These are phyloP conservation scores for Lasiodiplodia hormozganensis DNA, from an alignment of 2,329 filamentous ascomycete genomes.

Conservation along the genomic window DNA sequence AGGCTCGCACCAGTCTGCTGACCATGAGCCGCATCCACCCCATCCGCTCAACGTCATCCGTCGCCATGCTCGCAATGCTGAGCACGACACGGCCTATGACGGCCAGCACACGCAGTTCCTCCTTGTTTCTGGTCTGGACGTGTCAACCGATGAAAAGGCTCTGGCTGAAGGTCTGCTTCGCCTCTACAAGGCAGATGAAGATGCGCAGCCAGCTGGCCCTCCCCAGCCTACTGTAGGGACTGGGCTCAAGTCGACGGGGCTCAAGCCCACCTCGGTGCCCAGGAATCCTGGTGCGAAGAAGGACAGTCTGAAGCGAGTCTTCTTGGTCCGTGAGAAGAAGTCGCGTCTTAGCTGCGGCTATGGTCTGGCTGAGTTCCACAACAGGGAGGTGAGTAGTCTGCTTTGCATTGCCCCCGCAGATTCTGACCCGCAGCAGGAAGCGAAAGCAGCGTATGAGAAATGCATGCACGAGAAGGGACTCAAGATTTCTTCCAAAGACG, in stretches of 20 bases:
- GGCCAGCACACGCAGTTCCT: slow-evolving; percentile 31
- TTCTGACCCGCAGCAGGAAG: slow-evolving; percentile 57
- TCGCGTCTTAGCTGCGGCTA: slow-evolving; percentile 79
- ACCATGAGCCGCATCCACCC: neutral
- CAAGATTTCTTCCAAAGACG: slow-evolving; percentile 24
- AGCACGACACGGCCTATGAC: slow-evolving; percentile 35
- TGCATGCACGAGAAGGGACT: slow-evolving; percentile 45
- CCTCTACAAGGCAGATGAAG: slow-evolving; percentile 60
- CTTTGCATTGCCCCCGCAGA: neutral
- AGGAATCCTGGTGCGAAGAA: slow-evolving; percentile 73
- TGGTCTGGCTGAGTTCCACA: slow-evolving; percentile 84
- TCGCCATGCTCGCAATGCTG: slow-evolving; percentile 9
- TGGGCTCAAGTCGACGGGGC: slow-evolving; percentile 44
- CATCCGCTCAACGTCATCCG: slow-evolving; percentile 4
- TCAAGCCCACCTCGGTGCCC: slow-evolving; percentile 60
- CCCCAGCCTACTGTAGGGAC: slow-evolving; percentile 16
- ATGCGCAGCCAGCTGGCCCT: slow-evolving; percentile 37
- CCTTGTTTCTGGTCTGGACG: slow-evolving; percentile 11
- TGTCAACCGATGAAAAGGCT: slow-evolving; percentile 7
- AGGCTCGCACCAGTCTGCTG: slow-evolving; percentile 21
- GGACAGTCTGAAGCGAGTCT: slow-evolving; percentile 76
- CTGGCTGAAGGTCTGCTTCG: slow-evolving; percentile 1
- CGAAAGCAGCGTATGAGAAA: slow-evolving; percentile 74
- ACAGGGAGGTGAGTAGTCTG: slow-evolving; percentile 60
- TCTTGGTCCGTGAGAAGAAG: slow-evolving; percentile 75